A percentile compares a stretch with the other conserved stretches of the same genome.
Conservation (phyloP, 768 basidiomycete species). For the Grammothele lineata region DNA sequence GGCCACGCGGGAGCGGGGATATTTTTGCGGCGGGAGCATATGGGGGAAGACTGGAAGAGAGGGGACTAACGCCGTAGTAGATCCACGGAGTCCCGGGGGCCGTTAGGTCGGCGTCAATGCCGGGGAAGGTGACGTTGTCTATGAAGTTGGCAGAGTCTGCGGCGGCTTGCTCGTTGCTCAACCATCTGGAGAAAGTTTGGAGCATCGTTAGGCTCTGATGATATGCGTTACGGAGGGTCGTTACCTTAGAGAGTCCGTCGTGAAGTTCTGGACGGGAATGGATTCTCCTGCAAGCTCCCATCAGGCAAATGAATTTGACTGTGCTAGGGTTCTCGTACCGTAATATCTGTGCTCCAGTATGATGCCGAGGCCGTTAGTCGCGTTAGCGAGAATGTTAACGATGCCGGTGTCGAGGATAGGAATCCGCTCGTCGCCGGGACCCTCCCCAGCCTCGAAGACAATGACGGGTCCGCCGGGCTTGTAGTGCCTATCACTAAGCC, state of each 20-base stretch:
- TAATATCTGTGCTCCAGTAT: conserved; percentile 93
- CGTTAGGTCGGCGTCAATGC: conserved; percentile 60
- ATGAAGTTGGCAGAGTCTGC: conserved; percentile 91
- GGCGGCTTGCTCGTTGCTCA: conserved; percentile 80
- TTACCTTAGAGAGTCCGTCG: conserved; percentile 78
- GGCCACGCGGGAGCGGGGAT: not conserved
- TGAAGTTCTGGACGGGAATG: conserved; percentile 72
- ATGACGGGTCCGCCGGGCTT: conserved; percentile 70
- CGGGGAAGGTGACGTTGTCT: conserved; percentile 63
- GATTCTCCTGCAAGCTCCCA: conserved; percentile 48
- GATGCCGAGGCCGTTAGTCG: conserved; percentile 80
- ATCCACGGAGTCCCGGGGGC: conserved; percentile 77
- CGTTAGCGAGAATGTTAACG: conserved; percentile 75
- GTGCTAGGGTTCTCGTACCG: conserved; percentile 38
- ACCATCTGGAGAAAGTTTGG: conserved; percentile 26
- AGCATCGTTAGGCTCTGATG: not conserved
- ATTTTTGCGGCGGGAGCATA: not conserved
- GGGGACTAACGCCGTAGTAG: conserved; percentile 72
- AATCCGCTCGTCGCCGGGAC: conserved; percentile 60
- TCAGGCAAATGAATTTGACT: not conserved
- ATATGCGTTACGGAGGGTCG: not conserved
- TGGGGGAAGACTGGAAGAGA: not conserved
- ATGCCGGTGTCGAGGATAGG: conserved; percentile 53
- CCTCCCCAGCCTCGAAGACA: conserved; percentile 87
- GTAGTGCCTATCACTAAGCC: conserved; percentile 81